Conservation (phyloP, 768 basidiomycete genomes). For the Tremella mesenterica region DNA sequence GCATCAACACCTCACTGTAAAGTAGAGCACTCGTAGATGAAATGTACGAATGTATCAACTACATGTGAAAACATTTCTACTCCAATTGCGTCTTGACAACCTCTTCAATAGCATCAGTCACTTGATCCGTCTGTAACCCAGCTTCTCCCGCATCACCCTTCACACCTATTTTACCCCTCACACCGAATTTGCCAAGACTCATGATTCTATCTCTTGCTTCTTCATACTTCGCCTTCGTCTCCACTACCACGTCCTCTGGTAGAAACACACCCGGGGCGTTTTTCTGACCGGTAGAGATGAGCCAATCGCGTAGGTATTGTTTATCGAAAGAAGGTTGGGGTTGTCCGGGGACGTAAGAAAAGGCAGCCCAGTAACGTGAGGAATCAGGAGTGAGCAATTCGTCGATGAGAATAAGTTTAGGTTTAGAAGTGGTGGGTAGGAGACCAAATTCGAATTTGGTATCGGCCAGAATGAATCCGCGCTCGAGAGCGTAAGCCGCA, state of each 20-base stretch:
- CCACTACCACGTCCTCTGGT: constrained; percentile 62
- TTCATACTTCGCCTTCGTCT: constrained; percentile 67
- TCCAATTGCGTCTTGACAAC: too few species aligned
- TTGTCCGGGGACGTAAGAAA: constrained; percentile 61
- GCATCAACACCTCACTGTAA: too few species aligned
- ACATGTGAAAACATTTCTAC: too few species aligned
- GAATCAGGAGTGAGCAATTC: constrained; percentile 97
- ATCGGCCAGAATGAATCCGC: constrained; percentile 88
- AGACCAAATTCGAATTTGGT: constrained; percentile 99
- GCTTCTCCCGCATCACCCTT: not conserved
- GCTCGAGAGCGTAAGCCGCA: constrained; percentile 59
- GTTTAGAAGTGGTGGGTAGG: constrained; percentile 44
- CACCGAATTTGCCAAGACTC: constrained; percentile 38
- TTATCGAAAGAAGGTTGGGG: constrained; percentile 91
- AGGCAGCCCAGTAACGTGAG: constrained; percentile 88
- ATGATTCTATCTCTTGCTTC: constrained; percentile 55
- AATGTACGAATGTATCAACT: too few species aligned
- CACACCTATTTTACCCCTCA: constrained; percentile 1
- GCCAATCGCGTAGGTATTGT: constrained; percentile 87
- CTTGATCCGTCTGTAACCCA: constrained; percentile 11
- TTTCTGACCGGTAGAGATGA: constrained; percentile 63
- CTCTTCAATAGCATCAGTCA: constrained; percentile 7
- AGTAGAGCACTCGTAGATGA: too few species aligned
- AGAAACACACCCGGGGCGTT: constrained; percentile 66
- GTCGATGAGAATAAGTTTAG: constrained; percentile 71